A percentile compares a stretch with the other conserved stretches of the same genome.
Evolutionary conservation across 495 filamentous ascomycete species (phyloP).

Genomic region (Penicillium pancosmium): DNA sequence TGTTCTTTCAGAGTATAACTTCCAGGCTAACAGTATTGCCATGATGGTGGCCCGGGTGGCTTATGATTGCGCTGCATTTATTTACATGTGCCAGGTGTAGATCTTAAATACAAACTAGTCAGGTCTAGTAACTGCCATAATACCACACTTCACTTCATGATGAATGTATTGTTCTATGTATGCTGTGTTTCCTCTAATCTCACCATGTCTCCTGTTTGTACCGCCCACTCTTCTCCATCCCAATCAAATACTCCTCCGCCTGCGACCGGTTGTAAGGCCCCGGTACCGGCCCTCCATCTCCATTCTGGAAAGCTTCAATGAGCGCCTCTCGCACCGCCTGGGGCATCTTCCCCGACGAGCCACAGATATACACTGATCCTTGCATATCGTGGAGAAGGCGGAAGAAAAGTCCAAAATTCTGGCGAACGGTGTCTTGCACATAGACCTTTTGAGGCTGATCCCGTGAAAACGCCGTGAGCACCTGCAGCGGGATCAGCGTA

Average conservation of each 20-base stretch:
- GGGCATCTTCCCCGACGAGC: constrained; percentile 85
- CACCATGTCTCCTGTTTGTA: constrained; percentile 84
- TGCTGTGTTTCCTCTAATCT: constrained; percentile 1
- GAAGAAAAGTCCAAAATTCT: constrained; percentile 60
- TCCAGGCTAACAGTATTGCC: too few relatives aligned
- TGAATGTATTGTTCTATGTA: too few relatives aligned
- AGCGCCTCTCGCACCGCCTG: constrained; percentile 82
- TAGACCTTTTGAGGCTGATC: constrained; percentile 78
- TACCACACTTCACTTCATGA: too few relatives aligned
- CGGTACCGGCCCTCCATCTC: constrained; percentile 28
- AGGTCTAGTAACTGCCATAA: too few relatives aligned
- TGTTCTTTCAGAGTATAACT: background rate
- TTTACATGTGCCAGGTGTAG: background rate
- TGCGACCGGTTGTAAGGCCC: constrained; percentile 42
- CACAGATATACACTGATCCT: constrained; percentile 77
- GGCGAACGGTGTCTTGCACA: constrained; percentile 80
- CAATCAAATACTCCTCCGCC: constrained; percentile 59
- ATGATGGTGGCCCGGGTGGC: background rate
- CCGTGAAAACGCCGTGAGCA: constrained; percentile 83
- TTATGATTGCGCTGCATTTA: background rate
- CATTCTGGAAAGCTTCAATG: constrained; percentile 64
- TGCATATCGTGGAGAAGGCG: constrained; percentile 52
- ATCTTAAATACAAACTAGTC: background rate
- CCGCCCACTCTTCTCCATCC: constrained; percentile 68
- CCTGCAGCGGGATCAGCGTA: constrained; percentile 45